These are phyloP conservation scores for Suillus lakei DNA, from an alignment of 768 basidiomycete species.

Conservation along the genomic window DNA sequence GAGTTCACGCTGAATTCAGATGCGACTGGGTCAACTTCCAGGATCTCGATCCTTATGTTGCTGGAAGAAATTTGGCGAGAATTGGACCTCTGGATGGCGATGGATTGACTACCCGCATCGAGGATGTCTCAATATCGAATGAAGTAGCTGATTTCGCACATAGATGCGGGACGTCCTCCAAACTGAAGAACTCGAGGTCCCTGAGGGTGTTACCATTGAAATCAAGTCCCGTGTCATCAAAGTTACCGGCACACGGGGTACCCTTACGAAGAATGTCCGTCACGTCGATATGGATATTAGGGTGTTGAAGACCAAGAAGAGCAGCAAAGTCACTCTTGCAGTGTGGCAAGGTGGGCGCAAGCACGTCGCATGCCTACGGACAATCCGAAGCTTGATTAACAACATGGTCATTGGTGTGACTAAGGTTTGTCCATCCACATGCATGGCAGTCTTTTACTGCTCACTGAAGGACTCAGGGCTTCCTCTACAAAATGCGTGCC, in stretches of 20 bases:
- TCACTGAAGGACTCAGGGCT: conserved; percentile 65
- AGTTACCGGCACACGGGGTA: conserved; percentile 92
- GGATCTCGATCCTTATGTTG: neutral
- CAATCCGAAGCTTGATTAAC: conserved; percentile 91
- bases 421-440: conserved; percentile 55
- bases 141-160: conserved; percentile 16
- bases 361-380: conserved; percentile 97
- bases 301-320: conserved; percentile 72
- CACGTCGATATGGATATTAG: conserved; percentile 96
- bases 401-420: conserved; percentile 99
- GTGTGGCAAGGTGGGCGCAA: conserved; percentile 99
- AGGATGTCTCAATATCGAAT: conserved; percentile 39
- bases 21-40: neutral
- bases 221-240: conserved; percentile 93
- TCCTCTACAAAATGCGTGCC: conserved; percentile 99
- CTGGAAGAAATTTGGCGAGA: conserved; percentile 10
- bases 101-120: conserved; percentile 43
- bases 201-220: conserved; percentile 80
- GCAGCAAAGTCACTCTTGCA: conserved; percentile 79
- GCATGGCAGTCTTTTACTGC: conserved; percentile 1
- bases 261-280: conserved; percentile 88
- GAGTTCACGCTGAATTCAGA: conserved; percentile 19
- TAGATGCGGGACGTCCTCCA: conserved; percentile 94
- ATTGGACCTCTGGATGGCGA: conserved; percentile 11
- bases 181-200: conserved; percentile 91